Evolutionary conservation across 768 basidiomycete species (phyloP).

Genomic region (Zangia roseola): DNA sequence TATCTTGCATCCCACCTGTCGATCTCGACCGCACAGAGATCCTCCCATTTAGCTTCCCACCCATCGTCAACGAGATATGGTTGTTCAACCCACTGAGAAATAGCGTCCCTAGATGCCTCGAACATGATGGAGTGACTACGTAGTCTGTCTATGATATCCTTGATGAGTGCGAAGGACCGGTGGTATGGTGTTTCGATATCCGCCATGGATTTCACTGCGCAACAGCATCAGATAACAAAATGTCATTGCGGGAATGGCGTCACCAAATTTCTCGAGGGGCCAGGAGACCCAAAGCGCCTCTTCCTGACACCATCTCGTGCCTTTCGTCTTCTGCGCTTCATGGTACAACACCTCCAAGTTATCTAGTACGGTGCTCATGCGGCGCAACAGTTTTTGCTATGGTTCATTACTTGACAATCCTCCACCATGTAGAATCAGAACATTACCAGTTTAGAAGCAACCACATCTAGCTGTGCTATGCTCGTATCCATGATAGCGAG

Average conservation of each 20-base stretch:
- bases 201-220: constrained; percentile 53
- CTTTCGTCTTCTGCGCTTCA: constrained; percentile 71
- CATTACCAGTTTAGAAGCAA: constrained; percentile 66
- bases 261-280: constrained; percentile 80
- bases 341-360: constrained; percentile 59
- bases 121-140: constrained; percentile 68
- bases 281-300: constrained; percentile 83
- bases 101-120: constrained; percentile 60
- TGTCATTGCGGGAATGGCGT: not conserved
- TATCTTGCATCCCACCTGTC: constrained; percentile 59
- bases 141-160: constrained; percentile 53
- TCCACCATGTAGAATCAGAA: not conserved
- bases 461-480: constrained; percentile 55
- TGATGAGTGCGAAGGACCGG: constrained; percentile 58
- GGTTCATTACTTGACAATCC: not conserved
- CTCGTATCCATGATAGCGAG: constrained; percentile 65
- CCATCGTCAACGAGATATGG: constrained; percentile 62
- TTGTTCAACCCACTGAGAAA: constrained; percentile 70
- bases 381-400: constrained; percentile 70
- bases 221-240: not conserved
- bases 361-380: constrained; percentile 63
- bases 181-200: constrained; percentile 63
- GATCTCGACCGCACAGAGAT: constrained; percentile 73
- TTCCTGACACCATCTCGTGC: constrained; percentile 65
- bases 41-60: constrained; percentile 77